Evolutionary conservation across 352 stramenopile species (phyloP).

Genomic region (Globisporangium viniferum): DNA sequence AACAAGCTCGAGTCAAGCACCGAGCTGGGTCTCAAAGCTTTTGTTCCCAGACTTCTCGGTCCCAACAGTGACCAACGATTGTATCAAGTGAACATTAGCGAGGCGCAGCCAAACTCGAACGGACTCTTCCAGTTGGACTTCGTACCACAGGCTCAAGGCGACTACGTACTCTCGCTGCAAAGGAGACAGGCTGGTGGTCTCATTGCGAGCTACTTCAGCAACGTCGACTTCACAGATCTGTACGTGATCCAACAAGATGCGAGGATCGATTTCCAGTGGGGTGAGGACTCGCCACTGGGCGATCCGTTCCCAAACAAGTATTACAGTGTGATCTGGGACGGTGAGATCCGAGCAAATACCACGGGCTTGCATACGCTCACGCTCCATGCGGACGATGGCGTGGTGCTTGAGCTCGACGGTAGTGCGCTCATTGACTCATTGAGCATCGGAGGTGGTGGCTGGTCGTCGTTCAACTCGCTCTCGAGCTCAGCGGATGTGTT

Average conservation of each 20-base stretch:
- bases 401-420: conserved; percentile 71
- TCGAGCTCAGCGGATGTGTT: conserved; percentile 14
- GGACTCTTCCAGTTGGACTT: conserved; percentile 85
- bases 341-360: conserved; percentile 42
- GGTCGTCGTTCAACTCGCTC: conserved; percentile 14
- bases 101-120: conserved; percentile 79
- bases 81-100: conserved; percentile 48
- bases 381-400: conserved; percentile 76
- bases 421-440: conserved; percentile 62
- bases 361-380: conserved; percentile 80
- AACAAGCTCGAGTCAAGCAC: conserved; percentile 88
- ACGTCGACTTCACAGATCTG: conserved; percentile 82
- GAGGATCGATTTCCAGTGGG: conserved; percentile 87
- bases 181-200: conserved; percentile 85
- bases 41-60: conserved; percentile 61
- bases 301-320: conserved; percentile 73
- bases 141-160: conserved; percentile 68
- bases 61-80: conserved; percentile 12
- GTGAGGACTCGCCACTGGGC: conserved; percentile 48
- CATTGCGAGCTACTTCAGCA: conserved; percentile 88
- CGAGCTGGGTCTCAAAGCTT: conserved; percentile 44
- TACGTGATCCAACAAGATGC: conserved; percentile 77
- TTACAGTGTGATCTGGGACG: conserved; percentile 70
- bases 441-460: not conserved
- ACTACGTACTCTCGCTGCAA: conserved; percentile 76